These are phyloP conservation scores for Puccinia sorghi DNA, from an alignment of 1,284 basidiomycete genomes.

Conservation along the genomic window DNA sequence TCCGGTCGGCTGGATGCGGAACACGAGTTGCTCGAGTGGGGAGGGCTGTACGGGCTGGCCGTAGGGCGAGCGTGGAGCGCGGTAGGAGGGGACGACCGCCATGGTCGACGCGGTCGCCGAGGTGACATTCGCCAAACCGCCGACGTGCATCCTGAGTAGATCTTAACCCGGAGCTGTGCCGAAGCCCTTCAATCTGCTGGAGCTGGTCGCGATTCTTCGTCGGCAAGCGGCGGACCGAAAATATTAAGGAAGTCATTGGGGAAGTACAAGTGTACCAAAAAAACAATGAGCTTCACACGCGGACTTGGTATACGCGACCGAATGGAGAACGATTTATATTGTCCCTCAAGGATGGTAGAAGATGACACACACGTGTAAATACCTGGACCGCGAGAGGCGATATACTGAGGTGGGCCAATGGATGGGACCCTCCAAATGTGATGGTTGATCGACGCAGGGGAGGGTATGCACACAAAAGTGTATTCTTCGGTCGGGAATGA, in stretches of 20 bases:
- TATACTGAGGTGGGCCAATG: background rate
- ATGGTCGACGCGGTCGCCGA: background rate
- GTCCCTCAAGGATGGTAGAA: no score
- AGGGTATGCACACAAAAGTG: background rate
- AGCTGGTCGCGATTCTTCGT: background rate
- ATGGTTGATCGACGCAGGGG: background rate
- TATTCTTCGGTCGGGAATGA: background rate
- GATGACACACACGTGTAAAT: background rate
- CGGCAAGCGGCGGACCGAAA: background rate
- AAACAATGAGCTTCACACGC: background rate
- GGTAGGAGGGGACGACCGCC: slow-evolving; percentile 7
- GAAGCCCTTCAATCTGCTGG: background rate
- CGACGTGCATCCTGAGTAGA: background rate
- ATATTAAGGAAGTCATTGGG: background rate
- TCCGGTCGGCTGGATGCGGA: slow-evolving; percentile 5
- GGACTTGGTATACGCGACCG: no score
- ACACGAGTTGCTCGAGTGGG: background rate
- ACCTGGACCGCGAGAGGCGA: background rate
- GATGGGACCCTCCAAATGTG: background rate
- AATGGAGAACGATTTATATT: no score
- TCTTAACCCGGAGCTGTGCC: background rate
- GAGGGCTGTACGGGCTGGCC: background rate
- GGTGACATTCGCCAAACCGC: background rate
- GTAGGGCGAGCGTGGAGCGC: slow-evolving; percentile 2
- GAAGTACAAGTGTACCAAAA: no score